phyloP scores from a whole-genome alignment of 1,284 basidiomycete genomes.

The Malassezia pachydermatis region DNA sequence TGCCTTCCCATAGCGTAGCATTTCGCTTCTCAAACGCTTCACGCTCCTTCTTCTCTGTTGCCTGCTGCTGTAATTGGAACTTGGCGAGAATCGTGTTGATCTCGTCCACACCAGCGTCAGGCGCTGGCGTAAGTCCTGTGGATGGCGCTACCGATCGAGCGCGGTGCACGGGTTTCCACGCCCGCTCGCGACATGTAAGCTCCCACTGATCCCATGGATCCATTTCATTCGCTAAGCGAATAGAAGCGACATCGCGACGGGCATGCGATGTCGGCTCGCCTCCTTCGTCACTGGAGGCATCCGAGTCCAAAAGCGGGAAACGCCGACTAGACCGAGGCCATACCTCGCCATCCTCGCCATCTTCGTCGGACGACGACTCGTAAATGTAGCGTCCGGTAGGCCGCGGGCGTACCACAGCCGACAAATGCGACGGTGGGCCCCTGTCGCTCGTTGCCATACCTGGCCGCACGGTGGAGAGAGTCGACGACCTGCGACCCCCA shows the following conservation, averaged over 20 bases:
- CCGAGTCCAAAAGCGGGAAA: background rate
- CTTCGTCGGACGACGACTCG: slow-evolving; percentile 16
- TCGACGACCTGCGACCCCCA: too few species aligned
- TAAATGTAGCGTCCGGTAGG: slow-evolving; percentile 17
- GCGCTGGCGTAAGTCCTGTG: background rate
- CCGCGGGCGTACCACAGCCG: slow-evolving; percentile 1
- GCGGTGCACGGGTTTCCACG: slow-evolving; percentile 6
- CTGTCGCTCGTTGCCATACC: background rate
- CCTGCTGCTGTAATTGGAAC: slow-evolving; percentile 28
- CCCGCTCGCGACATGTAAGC: slow-evolving; percentile 2
- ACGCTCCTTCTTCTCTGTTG: slow-evolving; percentile 28
- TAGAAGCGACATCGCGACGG: background rate
- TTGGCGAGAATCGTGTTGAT: slow-evolving; percentile 26
- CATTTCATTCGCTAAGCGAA: slow-evolving; percentile 14
- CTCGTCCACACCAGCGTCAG: slow-evolving; percentile 24
- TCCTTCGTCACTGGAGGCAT: background rate
- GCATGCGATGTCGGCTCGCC: background rate
- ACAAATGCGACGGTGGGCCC: background rate
- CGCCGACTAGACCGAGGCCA: background rate
- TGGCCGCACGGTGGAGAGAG: too few species aligned
- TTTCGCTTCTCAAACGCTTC: slow-evolving; percentile 39
- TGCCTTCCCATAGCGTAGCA: slow-evolving; percentile 36
- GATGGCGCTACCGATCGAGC: background rate
- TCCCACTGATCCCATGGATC: slow-evolving; percentile 19
- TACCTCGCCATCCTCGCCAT: background rate